A percentile compares a stretch with the other conserved stretches of the same genome.
phyloP scores from a whole-genome alignment of 2,329 filamentous ascomycete species.

The Xenoacremonium recifei region DNA sequence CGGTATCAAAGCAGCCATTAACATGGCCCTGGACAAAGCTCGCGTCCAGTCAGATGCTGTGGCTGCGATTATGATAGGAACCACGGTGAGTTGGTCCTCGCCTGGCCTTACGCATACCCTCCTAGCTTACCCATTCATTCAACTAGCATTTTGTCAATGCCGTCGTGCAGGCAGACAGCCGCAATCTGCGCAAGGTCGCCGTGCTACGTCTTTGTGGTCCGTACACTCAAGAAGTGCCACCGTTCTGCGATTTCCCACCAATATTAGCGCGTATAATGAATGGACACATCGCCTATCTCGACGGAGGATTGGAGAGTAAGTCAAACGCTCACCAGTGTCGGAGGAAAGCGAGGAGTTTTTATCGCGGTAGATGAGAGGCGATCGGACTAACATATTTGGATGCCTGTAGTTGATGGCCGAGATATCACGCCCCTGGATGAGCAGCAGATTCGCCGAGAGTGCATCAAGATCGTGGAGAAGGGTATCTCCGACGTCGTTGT shows the following conservation, averaged over 20 bases:
- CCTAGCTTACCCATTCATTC: too few relatives aligned
- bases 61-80: too few relatives aligned
- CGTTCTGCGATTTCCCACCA: constrained; percentile 49
- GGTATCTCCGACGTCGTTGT: constrained; percentile 39
- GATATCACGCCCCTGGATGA: constrained; percentile 38
- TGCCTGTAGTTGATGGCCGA: constrained; percentile 36
- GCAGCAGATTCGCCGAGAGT: constrained; percentile 34
- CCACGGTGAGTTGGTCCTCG: too few relatives aligned
- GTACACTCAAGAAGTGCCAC: constrained; percentile 46
- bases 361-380: too few relatives aligned
- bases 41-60: too few relatives aligned
- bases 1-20: too few relatives aligned
- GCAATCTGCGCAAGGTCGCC: constrained; percentile 46
- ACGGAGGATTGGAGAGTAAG: constrained; percentile 46
- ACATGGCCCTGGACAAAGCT: too few relatives aligned
- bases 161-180: constrained; percentile 48
- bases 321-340: too few relatives aligned
- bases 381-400: too few relatives aligned
- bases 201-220: constrained; percentile 52
- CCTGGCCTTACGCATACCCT: too few relatives aligned
- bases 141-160: constrained; percentile 45
- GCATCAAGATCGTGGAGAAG: constrained; percentile 31
- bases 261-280: constrained; percentile 44
- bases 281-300: constrained; percentile 40
- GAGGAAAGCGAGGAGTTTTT: too few relatives aligned